Percentiles rank a stretch among this genome's conserved stretches.
phyloP scores from a whole-genome alignment of 352 stramenopile genomes.

The Peronosclerospora sorghi region DNA sequence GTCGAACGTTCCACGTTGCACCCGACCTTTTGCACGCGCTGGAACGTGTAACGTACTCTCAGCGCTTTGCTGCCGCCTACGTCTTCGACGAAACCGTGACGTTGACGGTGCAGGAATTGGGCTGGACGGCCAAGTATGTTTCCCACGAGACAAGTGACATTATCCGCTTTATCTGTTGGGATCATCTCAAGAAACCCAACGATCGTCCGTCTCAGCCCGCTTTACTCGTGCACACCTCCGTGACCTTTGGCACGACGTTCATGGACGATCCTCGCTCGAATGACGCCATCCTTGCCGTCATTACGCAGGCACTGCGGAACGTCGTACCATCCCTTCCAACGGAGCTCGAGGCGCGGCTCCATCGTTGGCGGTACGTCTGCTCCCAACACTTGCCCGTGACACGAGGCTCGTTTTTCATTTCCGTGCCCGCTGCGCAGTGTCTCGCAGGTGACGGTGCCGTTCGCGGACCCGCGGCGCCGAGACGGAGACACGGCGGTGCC shows the following conservation, averaged over 20 bases:
- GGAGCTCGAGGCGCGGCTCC: conserved; percentile 34
- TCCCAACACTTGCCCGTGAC: neutral
- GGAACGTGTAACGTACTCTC: conserved; percentile 45
- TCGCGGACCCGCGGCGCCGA: conserved; percentile 15
- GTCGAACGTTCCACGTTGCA: conserved; percentile 20
- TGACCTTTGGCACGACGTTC: conserved; percentile 40
- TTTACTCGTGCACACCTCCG: conserved; percentile 58
- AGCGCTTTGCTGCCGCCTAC: conserved; percentile 54
- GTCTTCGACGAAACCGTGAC: conserved; percentile 42
- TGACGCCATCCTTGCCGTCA: conserved; percentile 40
- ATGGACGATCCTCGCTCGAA: conserved; percentile 47
- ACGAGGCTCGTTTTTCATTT: too few species aligned
- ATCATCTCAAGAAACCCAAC: conserved; percentile 50
- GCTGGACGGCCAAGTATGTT: conserved; percentile 62
- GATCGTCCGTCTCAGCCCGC: conserved; percentile 3
- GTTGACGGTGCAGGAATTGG: conserved; percentile 25
- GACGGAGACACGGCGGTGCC: conserved; percentile 7
- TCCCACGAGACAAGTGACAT: conserved; percentile 38
- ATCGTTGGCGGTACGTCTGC: conserved; percentile 51
- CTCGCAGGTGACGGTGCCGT: conserved; percentile 49
- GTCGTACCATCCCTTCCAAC: conserved; percentile 44
- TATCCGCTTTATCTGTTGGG: conserved; percentile 70
- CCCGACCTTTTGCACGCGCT: conserved; percentile 24
- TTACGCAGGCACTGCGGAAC: conserved; percentile 37
- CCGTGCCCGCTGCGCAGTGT: too few species aligned